Evolutionary conservation across 2,329 filamentous ascomycete species (phyloP), one percentile per base, ranked within the genome.

Genomic region (Coniochaeta sp.): DNA sequence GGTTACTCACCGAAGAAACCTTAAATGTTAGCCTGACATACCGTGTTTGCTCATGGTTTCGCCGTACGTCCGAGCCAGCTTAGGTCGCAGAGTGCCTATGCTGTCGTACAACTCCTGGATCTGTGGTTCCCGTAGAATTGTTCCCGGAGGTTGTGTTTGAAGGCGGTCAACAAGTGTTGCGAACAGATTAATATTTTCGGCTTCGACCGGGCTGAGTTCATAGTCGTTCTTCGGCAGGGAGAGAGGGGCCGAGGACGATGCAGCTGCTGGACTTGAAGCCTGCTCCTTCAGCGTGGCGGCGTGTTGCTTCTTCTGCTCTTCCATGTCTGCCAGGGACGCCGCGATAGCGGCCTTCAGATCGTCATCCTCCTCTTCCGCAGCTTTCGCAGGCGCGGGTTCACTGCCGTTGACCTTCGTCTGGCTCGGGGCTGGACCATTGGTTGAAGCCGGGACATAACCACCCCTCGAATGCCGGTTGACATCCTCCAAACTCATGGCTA

Each of bases 41-140:
- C 89, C 91, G 68, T 97, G 94, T 70, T 99, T 99, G 80, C 94
- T 97, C 94, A 99, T 97, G 0, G 94, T 96, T 72, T 99, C 94
- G 51, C 94, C 94, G 65, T 97, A 96, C 0, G 92, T 96, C 52
- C 94, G 82, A 4, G 94, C 94, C 51, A 99, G 76, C 68, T 99
- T 99, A 1, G 94, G 94, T 48, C 94, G 82, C 56, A 99, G 73
- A 14, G 90, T 80, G n/a, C 92, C 91, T 61, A 99, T 97, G 61
- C 91, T 95, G 64, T 97, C 94, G 66, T 99, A 99, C 4, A 99
- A 76, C 70, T 99, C 94, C 68, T 99, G 94, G 49, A 99, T 96
- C 66, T 97, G 94, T 1, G 94, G 94, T 63, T 99, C 94, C 48
- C 94, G 81, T n/a, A 99, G 71, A 50, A 99, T 96, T 0, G 94